A percentile compares a stretch with the other conserved stretches of the same genome.
phyloP scores from a whole-genome alignment of 1,139 yeast genomes.

The Pichia sp. region DNA sequence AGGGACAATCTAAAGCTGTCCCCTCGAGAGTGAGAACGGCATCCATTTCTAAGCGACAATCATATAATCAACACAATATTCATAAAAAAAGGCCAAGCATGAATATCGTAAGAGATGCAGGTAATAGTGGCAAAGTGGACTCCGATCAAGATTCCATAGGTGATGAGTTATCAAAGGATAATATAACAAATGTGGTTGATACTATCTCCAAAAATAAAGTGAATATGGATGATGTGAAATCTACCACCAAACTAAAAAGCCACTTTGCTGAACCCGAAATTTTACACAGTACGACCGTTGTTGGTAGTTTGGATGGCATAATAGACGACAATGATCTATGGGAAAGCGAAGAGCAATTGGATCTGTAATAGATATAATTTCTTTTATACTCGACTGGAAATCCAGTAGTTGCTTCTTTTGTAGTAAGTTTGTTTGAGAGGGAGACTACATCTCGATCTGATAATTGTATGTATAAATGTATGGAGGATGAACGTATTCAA shows the following conservation, averaged over 20 bases:
- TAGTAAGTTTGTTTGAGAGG: too few species aligned
- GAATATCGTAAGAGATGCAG: background rate
- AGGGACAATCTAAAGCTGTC: too few species aligned
- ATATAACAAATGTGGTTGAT: conserved; percentile 2
- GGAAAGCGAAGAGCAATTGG: conserved; percentile 6
- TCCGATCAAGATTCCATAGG: background rate
- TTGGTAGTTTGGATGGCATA: background rate
- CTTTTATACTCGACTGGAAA: too few species aligned
- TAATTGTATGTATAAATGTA: too few species aligned
- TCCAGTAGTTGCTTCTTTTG: too few species aligned
- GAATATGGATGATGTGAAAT: background rate
- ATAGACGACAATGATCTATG: conserved; percentile 12
- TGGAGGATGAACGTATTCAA: too few species aligned
- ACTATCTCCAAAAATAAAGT: conserved; percentile 2
- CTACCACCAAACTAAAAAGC: background rate
- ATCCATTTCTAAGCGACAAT: conserved; percentile 23
- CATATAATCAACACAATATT: conserved; percentile 21
- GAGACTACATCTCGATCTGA: too few species aligned
- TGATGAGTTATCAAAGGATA: conserved; percentile 3
- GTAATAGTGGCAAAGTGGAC: background rate
- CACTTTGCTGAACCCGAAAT: too few species aligned
- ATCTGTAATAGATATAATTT: conserved; percentile 1
- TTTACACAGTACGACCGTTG: too few species aligned
- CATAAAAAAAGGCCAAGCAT: conserved; percentile 13
- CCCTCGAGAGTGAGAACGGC: conserved; percentile 20